These are phyloP conservation scores for Candida sithepensis DNA, from an alignment of 805 yeast species.

Conservation along the genomic window DNA sequence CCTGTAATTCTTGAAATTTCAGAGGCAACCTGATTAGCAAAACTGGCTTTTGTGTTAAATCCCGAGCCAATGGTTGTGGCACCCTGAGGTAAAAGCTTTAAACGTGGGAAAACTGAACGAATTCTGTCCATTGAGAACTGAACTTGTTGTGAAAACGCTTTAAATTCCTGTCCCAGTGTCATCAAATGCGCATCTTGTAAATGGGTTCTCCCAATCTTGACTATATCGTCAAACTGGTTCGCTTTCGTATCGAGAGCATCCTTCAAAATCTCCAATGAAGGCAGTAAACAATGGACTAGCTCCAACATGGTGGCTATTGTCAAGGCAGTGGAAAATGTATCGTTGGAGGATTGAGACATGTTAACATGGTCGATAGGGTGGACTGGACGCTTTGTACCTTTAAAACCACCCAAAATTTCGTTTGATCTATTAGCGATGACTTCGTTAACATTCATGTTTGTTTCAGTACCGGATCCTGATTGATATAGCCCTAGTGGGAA, in stretches of 20 bases:
- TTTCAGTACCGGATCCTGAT: slow-evolving; percentile 97
- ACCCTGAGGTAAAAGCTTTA: slow-evolving; percentile 89
- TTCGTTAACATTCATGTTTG: slow-evolving; percentile 98
- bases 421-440: slow-evolving; percentile 97
- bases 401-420: slow-evolving; percentile 84
- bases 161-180: slow-evolving; percentile 94
- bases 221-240: slow-evolving; percentile 78
- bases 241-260: slow-evolving; percentile 71
- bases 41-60: slow-evolving; percentile 86
- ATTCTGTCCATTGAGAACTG: slow-evolving; percentile 85
- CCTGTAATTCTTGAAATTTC: slow-evolving; percentile 84
- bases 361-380: slow-evolving; percentile 98
- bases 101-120: slow-evolving; percentile 66
- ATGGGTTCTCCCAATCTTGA: slow-evolving; percentile 97
- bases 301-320: slow-evolving; percentile 95
- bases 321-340: slow-evolving; percentile 98
- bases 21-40: slow-evolving; percentile 77
- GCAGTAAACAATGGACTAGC: slow-evolving; percentile 66
- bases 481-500: slow-evolving; percentile 98
- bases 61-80: slow-evolving; percentile 99
- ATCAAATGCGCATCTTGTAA: slow-evolving; percentile 97
- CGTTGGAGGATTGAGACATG: slow-evolving; percentile 97
- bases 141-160: slow-evolving; percentile 90
- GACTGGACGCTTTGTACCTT: slow-evolving; percentile 88
- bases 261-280: slow-evolving; percentile 73